A percentile compares a stretch with the other conserved stretches of the same genome.
These are phyloP conservation scores for Streptanthus diversifolius DNA, from an alignment of 345 rosid genomes.

Conservation along the genomic window DNA sequence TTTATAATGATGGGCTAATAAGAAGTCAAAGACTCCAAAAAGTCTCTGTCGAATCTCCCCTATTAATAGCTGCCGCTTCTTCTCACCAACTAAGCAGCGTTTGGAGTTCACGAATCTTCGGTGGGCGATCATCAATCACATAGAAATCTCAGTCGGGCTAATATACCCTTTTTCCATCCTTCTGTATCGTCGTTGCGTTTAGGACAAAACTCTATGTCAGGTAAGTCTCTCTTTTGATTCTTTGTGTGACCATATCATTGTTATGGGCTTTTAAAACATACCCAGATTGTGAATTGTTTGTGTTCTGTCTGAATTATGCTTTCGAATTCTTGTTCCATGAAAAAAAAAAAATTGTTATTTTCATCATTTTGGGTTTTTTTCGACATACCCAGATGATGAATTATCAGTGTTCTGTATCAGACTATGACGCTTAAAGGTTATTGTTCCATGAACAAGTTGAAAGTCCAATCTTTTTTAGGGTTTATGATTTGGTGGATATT, in stretches of 20 bases:
- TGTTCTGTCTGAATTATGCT: not conserved
- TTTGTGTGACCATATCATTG: not conserved
- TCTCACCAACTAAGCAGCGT: not conserved
- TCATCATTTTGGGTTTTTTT: not conserved
- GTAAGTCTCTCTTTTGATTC: not conserved
- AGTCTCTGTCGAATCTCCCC: not conserved
- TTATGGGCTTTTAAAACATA: not conserved
- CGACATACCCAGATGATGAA: no score
- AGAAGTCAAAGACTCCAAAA: not conserved
- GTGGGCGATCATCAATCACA: not conserved
- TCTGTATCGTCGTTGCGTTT: not conserved
- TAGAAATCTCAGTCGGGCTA: not conserved
- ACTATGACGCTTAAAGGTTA: not conserved
- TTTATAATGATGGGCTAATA: not conserved
- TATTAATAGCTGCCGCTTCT: not conserved
- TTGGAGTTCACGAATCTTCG: not conserved
- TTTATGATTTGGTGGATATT: not conserved
- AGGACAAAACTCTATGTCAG: conserved; percentile 1
- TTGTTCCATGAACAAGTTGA: not conserved
- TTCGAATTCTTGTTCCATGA: not conserved
- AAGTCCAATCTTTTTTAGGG: not conserved
- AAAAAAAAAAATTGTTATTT: not conserved
- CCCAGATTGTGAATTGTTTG: not conserved
- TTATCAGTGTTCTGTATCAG: not conserved
- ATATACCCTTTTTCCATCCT: not conserved